These are phyloP conservation scores for Skeletonema costatum DNA, from an alignment of 108 stramenopile genomes.

Conservation along the genomic window DNA sequence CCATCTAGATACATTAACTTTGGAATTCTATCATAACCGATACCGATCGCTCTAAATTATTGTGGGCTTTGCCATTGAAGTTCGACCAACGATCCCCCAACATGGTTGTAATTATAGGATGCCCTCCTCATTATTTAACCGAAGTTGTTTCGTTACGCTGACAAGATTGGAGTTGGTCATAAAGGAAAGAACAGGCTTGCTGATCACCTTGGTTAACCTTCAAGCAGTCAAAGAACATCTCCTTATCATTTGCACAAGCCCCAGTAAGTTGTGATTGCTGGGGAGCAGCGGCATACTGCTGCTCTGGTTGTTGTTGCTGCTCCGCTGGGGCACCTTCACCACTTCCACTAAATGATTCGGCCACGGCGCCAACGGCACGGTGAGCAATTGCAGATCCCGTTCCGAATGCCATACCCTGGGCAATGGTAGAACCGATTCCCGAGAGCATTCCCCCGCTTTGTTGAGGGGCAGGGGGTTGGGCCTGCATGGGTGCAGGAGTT, in stretches of 20 bases:
- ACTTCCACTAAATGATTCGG: conserved; percentile 73
- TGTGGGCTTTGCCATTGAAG: background rate
- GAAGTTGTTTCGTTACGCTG: conserved; percentile 61
- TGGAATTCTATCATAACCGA: background rate
- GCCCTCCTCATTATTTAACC: conserved; percentile 6
- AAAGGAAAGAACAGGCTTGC: conserved; percentile 88
- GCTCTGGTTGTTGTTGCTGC: conserved; percentile 23
- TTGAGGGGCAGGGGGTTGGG: conserved; percentile 40
- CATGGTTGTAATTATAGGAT: background rate
- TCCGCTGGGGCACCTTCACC: conserved; percentile 20
- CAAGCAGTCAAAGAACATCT: conserved; percentile 93
- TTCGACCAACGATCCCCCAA: background rate
- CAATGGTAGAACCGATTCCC: conserved; percentile 96
- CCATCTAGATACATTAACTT: background rate
- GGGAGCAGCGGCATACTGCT: conserved; percentile 24
- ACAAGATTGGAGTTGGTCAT: conserved; percentile 90
- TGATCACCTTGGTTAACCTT: conserved; percentile 90
- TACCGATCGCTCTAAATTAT: background rate
- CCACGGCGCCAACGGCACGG: conserved; percentile 88
- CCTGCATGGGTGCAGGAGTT: conserved; percentile 52
- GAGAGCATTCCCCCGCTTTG: conserved; percentile 92
- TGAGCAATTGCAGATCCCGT: conserved; percentile 97
- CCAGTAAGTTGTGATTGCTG: conserved; percentile 52
- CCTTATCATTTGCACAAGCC: conserved; percentile 87
- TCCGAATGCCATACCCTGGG: conserved; percentile 98